Evolutionary conservation across 1,284 basidiomycete species (phyloP), one percentile per base, ranked within the genome.

Genomic region (Apiotrichum laibachii): DNA sequence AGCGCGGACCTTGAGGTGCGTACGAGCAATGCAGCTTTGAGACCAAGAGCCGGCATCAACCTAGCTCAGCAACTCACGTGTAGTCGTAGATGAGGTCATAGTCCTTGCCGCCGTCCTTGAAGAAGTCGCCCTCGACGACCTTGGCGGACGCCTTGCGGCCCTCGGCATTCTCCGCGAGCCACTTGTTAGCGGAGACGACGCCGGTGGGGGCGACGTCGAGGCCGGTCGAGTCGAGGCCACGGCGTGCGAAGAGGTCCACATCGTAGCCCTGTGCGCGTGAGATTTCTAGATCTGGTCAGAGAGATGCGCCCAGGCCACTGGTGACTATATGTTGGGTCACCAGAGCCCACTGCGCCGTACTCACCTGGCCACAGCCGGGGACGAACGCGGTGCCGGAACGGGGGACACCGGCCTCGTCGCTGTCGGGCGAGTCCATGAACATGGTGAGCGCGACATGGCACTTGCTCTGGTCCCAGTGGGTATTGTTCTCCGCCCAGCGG

Each of bases 341-440:
- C n/a, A n/a, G n/a, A n/a, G n/a, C n/a, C n/a, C n/a, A n/a, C n/a
- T n/a, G n/a, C n/a, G n/a, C n/a, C n/a, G n/a, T n/a, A 70, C 82
- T 60, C 68, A 88, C 87, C 54, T 78, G 80, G 46, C 88, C 88
- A 69, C 87, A 89, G 2, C 88, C 88, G 0, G 88, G 88, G 11
- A 90, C 82, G 1, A 90, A 77, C 3, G 85, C 87, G 39, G 79
- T 74, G 1, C 88, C 87, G 7, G 62, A 66, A 31, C 62, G 80
- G 0, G 86, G 84, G 44, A 88, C 79, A 5, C 80, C 72, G 1
- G 87, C 61, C 43, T 70, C 56, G 61, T 57, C 60, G 42, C 34
- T 40, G 31, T 77, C 76, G 13, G 74, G 76, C 0, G 82, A 81
- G 49, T 81, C 72, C n/a, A 88, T 68, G 1, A 86, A 70, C 35